Base-by-base conservation (phyloP, 352 stramenopile species). In the Pythium rishiriense region DNA sequence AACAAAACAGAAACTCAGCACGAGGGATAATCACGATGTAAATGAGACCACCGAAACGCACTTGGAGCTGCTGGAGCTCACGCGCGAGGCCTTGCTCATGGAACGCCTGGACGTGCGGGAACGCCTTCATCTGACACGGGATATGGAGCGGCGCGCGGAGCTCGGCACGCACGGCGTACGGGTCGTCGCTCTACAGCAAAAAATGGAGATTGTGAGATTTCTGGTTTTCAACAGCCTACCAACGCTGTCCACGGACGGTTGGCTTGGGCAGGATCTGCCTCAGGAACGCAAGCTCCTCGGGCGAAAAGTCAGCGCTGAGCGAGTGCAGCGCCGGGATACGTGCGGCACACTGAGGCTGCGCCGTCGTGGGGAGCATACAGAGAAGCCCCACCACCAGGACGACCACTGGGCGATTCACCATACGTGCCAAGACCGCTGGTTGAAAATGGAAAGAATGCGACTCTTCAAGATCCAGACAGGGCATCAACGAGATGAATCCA, bases 141-240 rank as follows among this genome's bases (percentile, higher is more conserved):
- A 78, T 80, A 43, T 80, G 73, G 10, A 81, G 35, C 15, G 76
- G 71, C 26, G 68, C 76, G 4, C 76, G 76, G 48, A 84, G 48
- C 48, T 80, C 76, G 0, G 58, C 71, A 24, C 66, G 62, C 6
- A 58, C 47, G n/a, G 53, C 45, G 28, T 22, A 22, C 8, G 4
- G 42, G 35, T 41, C 45, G n/a, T 42, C 7, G 15, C 45, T 62
- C 61, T 68, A 47, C 43, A 37, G 22, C 28, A 19, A 5, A 35
- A 3, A 39, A 28, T 17, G 8, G 24, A 21, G 4, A 42, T 5
- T 26, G 1, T 14, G n/a, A 26, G 28, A 46, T 15, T 0, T 17
- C 21, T 39, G 10, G 17, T 39, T 12, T 12, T 17, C 33, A 39
- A 39, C 33, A 17, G 33, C 33, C 2, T 17, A 11, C 10, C 10